Evolutionary conservation across 2,329 filamentous ascomycete species (phyloP).

Genomic region (Hirsutella thompsonii): DNA sequence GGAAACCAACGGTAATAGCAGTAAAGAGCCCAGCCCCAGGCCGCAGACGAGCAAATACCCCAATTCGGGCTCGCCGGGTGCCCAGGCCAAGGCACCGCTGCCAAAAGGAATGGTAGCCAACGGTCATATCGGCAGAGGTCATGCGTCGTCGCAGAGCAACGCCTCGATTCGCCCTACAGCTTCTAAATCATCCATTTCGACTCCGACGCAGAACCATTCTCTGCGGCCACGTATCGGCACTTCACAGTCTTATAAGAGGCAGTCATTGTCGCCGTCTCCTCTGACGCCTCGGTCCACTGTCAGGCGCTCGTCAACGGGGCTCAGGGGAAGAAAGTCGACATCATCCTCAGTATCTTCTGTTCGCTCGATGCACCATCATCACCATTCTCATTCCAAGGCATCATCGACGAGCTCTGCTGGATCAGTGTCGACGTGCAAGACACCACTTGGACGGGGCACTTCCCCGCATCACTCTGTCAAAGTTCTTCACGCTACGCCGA

Average conservation of each 20-base stretch:
- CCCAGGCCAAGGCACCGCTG: constrained; percentile 28
- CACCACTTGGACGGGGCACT: constrained; percentile 47
- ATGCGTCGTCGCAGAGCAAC: constrained; percentile 7
- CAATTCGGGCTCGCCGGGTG: constrained; percentile 20
- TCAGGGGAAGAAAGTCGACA: constrained; percentile 87
- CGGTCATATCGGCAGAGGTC: constrained; percentile 26
- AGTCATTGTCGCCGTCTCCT: constrained; percentile 76
- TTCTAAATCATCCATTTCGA: constrained; percentile 10
- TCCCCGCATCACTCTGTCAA: constrained; percentile 88
- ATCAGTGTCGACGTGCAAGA: constrained; percentile 58
- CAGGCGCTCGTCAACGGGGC: constrained; percentile 67
- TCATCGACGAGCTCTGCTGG: constrained; percentile 81
- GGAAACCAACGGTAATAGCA: constrained; percentile 28
- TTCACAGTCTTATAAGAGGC: constrained; percentile 46
- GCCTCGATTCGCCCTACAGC: constrained; percentile 9
- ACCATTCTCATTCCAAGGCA: constrained; percentile 83
- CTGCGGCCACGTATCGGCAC: constrained; percentile 17
- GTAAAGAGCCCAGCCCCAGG: constrained; percentile 41
- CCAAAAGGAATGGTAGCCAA: constrained; percentile 39
- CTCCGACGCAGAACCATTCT: constrained; percentile 14
- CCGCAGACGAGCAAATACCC: constrained; percentile 49
- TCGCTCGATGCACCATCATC: constrained; percentile 77
- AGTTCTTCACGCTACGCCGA: constrained; percentile 85
- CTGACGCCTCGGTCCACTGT: constrained; percentile 80
- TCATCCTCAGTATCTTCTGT: constrained; percentile 91